These are phyloP conservation scores for Alternaria metachromatica DNA, from an alignment of 2,329 filamentous ascomycete species.

Conservation along the genomic window DNA sequence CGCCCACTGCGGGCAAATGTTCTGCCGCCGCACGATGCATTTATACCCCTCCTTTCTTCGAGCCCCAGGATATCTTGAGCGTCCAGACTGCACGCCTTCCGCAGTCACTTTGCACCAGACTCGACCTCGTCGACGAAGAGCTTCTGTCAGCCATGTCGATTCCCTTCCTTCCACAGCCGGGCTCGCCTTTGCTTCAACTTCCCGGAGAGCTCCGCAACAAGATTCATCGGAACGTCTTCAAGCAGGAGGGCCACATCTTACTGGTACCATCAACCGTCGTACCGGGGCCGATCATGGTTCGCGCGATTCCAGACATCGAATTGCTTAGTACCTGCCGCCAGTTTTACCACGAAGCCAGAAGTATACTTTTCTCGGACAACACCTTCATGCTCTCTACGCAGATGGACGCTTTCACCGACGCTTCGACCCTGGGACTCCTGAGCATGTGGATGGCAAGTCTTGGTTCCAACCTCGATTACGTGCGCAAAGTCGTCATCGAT, in stretches of 20 bases:
- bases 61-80: background rate
- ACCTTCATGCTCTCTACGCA: background rate
- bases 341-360: background rate
- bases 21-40: background rate
- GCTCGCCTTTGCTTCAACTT: background rate
- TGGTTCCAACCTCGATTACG: background rate
- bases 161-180: background rate
- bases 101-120: background rate
- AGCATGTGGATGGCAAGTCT: background rate
- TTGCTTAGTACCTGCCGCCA: constrained; percentile 2
- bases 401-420: background rate
- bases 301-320: background rate
- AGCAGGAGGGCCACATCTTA: background rate
- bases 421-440: background rate
- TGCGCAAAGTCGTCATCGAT: background rate
- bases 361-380: background rate
- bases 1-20: background rate
- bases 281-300: background rate
- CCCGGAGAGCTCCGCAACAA: background rate
- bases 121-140: fast-evolving
- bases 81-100: background rate
- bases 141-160: background rate
- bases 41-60: background rate
- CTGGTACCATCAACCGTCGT: background rate
- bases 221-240: background rate